Evolutionary conservation across 306 rosid genomes (phyloP).

Genomic region (Malus asiatica): DNA sequence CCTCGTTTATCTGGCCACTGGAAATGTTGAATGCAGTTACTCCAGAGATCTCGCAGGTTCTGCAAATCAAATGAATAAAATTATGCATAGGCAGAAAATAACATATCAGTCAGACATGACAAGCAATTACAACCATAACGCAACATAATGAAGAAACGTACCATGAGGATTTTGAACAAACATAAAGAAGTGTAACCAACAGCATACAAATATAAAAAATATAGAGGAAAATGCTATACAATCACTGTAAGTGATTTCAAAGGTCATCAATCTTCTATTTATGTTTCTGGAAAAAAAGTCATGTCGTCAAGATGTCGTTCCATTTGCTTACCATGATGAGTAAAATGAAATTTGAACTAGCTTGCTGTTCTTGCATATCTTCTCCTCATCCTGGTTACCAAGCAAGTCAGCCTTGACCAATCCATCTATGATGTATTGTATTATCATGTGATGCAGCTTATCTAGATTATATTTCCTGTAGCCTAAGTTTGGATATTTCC

Average conservation of each 20-base stretch:
- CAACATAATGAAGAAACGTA: background rate
- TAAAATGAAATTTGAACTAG: too few species aligned
- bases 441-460: background rate
- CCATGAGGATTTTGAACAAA: background rate
- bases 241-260: background rate
- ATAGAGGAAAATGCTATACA: background rate
- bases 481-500: background rate
- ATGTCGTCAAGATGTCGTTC: too few species aligned
- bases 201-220: background rate
- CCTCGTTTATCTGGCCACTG: constrained; percentile 15
- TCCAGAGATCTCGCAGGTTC: constrained; percentile 40
- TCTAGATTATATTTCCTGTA: background rate
- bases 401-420: too few species aligned
- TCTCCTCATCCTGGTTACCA: too few species aligned
- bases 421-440: background rate
- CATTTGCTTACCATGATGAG: too few species aligned
- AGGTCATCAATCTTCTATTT: background rate
- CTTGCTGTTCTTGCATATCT: too few species aligned
- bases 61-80: constrained; percentile 5
- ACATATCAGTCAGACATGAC: background rate
- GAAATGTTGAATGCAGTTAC: constrained; percentile 25
- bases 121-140: background rate
- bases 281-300: too few species aligned
- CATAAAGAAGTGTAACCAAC: background rate
- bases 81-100: background rate